Evolutionary conservation across 257 asterid species (phyloP), one percentile per base, ranked within the genome.

Genomic region (Nyctanthes arbortristis): DNA sequence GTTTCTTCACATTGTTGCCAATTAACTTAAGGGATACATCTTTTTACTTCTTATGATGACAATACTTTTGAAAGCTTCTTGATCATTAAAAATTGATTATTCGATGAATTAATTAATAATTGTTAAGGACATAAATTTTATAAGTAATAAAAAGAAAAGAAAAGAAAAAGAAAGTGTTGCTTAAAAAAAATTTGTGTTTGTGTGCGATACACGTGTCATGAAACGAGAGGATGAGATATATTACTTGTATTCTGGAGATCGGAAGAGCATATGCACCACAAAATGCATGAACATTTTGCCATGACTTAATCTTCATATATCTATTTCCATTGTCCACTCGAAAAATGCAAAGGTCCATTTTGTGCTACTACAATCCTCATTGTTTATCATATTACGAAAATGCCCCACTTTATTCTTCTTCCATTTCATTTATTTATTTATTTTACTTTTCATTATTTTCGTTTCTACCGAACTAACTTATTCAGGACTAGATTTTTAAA

Each of bases 221-320:
- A 4, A 75, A 52, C 12, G 73, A 78, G 75, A 47, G 86, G 74
- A 22, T 22, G 56, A 14, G 61, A 62, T 81, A 69, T 35, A 34
- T 71, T 66, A 1, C 69, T 57, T 34, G 40, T 24, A n/a, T 1
- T 80, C n/a, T 63, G 73, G 33, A n/a, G n/a, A n/a, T n/a, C n/a
- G 60, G 49, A 61, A 65, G 33, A 29, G 40, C 16, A 12, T 72
- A 47, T 70, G 56, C 61, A 73, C 84, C 84, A 76, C 81, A 81
- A 57, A 69, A 68, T 28, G 37, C 56, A 22, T 12, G 24, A 34
- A 28, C 31, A 33, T n/a, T 56, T 58, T 72, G 73, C 22, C 59
- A 75, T 63, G 55, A 24, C 67, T 69, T 67, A 73, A 74, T 75
- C 80, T 60, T 56, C 20, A 20, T 29, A n/a, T n/a, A 6, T 47